These are phyloP conservation scores for Bertia moriformis DNA, from an alignment of 2,329 filamentous ascomycete genomes.

Conservation along the genomic window DNA sequence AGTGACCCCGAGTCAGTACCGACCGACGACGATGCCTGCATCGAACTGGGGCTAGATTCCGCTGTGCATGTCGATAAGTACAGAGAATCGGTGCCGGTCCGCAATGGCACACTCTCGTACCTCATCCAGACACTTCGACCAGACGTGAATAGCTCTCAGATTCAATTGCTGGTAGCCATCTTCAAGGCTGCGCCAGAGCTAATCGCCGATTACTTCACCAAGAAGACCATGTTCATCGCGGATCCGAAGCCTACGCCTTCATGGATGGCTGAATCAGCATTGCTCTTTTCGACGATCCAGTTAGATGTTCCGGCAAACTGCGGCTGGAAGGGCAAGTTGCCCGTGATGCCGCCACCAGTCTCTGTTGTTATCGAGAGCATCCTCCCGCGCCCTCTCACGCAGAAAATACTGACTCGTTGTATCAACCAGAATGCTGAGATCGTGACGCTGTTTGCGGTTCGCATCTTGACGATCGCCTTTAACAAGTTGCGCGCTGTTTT, in stretches of 20 bases:
- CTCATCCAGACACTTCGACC: conserved; percentile 41
- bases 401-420: conserved; percentile 40
- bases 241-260: conserved; percentile 46
- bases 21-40: conserved; percentile 20
- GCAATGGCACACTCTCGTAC: conserved; percentile 38
- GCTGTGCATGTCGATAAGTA: conserved; percentile 32
- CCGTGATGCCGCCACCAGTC: conserved; percentile 34
- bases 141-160: conserved; percentile 38
- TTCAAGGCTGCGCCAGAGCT: conserved; percentile 45
- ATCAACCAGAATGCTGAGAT: conserved; percentile 41
- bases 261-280: conserved; percentile 50
- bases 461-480: conserved; percentile 38
- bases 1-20: conserved; percentile 24
- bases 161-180: conserved; percentile 39
- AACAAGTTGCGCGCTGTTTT: conserved; percentile 36
- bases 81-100: conserved; percentile 27
- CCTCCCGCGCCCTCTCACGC: conserved; percentile 39
- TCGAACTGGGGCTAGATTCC: conserved; percentile 38
- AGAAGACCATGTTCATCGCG: conserved; percentile 36
- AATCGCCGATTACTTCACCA: conserved; percentile 44
- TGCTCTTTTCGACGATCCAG: conserved; percentile 42
- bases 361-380: conserved; percentile 41
- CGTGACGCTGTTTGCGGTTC: conserved; percentile 41
- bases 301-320: conserved; percentile 35
- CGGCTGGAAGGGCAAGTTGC: conserved; percentile 29